phyloP scores from a whole-genome alignment of 768 basidiomycete genomes.

The Serpula lacrymans region DNA sequence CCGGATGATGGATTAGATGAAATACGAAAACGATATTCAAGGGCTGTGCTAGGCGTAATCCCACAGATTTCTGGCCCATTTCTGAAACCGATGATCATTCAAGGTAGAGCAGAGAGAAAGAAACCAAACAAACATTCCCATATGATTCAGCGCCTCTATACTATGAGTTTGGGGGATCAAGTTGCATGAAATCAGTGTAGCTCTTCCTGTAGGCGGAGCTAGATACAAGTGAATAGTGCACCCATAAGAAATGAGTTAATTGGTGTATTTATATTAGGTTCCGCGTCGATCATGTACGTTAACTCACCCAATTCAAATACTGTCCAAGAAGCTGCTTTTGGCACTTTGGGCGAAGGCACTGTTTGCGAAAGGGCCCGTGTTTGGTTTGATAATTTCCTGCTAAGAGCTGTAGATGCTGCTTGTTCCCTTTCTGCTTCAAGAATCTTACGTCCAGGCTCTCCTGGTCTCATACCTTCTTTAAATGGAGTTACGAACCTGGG shows the following conservation, averaged over 20 bases:
- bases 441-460: constrained; percentile 33
- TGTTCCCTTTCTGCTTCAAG: constrained; percentile 23
- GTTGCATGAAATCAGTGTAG: constrained; percentile 46
- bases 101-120: constrained; percentile 5
- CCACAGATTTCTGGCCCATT: constrained; percentile 47
- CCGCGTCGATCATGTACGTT: neutral
- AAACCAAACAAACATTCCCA: constrained; percentile 48
- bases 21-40: constrained; percentile 66
- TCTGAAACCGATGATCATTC: constrained; percentile 28
- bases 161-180: constrained; percentile 47
- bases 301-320: constrained; percentile 45
- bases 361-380: neutral
- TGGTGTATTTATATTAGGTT: neutral
- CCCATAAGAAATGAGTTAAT: neutral
- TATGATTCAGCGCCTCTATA: constrained; percentile 39
- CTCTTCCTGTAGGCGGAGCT: constrained; percentile 37
- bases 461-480: constrained; percentile 49
- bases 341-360: constrained; percentile 4
- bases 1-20: constrained; percentile 35
- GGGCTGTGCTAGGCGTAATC: constrained; percentile 52
- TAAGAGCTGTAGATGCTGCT: too few species aligned
- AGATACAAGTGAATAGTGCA: constrained; percentile 3
- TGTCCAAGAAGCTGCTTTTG: constrained; percentile 1
- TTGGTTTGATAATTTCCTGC: too few species aligned
- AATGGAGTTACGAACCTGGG: constrained; percentile 60